phyloP scores from a whole-genome alignment of 2,329 filamentous ascomycete genomes.

The Calycina herbarum region DNA sequence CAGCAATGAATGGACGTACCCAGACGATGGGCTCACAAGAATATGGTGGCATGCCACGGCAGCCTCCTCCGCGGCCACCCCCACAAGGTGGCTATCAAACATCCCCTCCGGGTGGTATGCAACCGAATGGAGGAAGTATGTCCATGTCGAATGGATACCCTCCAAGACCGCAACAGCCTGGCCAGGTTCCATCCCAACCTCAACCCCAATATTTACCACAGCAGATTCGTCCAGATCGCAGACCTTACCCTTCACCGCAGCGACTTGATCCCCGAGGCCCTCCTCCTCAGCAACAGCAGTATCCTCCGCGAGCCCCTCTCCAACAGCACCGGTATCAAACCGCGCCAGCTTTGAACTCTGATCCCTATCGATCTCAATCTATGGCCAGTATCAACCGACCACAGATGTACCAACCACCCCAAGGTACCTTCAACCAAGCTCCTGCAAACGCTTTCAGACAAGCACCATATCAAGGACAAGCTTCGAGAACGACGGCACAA shows the following conservation, averaged over 20 bases:
- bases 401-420: conserved; percentile 66
- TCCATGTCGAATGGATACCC: conserved; percentile 50
- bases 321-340: conserved; percentile 59
- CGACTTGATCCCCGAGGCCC: conserved; percentile 39
- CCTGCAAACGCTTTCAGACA: conserved; percentile 78
- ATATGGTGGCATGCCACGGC: conserved; percentile 58
- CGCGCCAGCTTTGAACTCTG: conserved; percentile 72
- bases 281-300: conserved; percentile 45
- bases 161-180: conserved; percentile 39
- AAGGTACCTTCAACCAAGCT: conserved; percentile 62
- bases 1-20: conserved; percentile 61
- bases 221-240: conserved; percentile 61
- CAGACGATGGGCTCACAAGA: conserved; percentile 64
- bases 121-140: conserved; percentile 36
- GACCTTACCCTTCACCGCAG: conserved; percentile 69
- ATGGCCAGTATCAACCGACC: conserved; percentile 76
- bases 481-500: conserved; percentile 83
- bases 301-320: conserved; percentile 40
- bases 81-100: conserved; percentile 43
- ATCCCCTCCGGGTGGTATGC: conserved; percentile 26
- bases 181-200: conserved; percentile 44
- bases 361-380: conserved; percentile 90
- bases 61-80: conserved; percentile 62
- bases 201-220: conserved; percentile 60
- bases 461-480: conserved; percentile 65